A percentile compares a stretch with the other conserved stretches of the same genome.
Conservation (phyloP, 2,329 filamentous ascomycete species). For the Fusarium proliferatum region DNA sequence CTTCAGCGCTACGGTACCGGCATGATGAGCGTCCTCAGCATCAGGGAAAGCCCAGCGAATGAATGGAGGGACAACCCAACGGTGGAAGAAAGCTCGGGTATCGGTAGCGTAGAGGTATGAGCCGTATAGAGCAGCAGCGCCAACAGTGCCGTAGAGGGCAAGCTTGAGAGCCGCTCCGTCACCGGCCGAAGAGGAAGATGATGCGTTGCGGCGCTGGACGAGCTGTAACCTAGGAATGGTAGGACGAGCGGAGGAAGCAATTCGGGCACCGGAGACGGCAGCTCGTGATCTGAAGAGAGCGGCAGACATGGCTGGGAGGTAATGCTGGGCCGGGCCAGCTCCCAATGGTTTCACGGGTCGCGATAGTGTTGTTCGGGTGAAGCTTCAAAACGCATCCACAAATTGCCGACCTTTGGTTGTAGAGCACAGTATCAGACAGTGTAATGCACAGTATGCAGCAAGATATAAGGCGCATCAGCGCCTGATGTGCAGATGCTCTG, state of each 20-base stretch:
- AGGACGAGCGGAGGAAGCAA: slow-evolving; percentile 34
- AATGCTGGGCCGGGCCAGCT: slow-evolving; percentile 45
- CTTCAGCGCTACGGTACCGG: slow-evolving; percentile 77
- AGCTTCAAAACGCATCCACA: slow-evolving; percentile 41
- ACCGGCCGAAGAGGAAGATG: slow-evolving; percentile 50
- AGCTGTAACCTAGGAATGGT: slow-evolving; percentile 32
- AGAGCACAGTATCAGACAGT: slow-evolving; percentile 40
- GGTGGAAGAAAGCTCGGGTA: slow-evolving; percentile 76
- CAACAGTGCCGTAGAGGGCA: slow-evolving; percentile 54
- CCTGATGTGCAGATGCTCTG: not conserved
- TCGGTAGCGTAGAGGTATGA: slow-evolving; percentile 79
- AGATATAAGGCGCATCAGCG: not conserved
- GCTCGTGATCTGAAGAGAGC: slow-evolving; percentile 42
- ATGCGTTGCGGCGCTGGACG: slow-evolving; percentile 48
- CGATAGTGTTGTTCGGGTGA: slow-evolving; percentile 41
- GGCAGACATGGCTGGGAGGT: slow-evolving; percentile 43
- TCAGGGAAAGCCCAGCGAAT: slow-evolving; percentile 76
- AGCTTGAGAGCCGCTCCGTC: slow-evolving; percentile 49
- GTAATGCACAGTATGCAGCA: slow-evolving; percentile 22
- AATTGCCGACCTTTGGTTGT: slow-evolving; percentile 39
- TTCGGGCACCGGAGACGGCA: slow-evolving; percentile 34
- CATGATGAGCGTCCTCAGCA: slow-evolving; percentile 92
- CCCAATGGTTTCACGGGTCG: slow-evolving; percentile 45
- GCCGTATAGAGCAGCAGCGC: slow-evolving; percentile 57
- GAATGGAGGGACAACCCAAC: slow-evolving; percentile 73